Base-by-base conservation (phyloP, 2,329 filamentous ascomycete species). In the Xylariomycetidae sp. region DNA sequence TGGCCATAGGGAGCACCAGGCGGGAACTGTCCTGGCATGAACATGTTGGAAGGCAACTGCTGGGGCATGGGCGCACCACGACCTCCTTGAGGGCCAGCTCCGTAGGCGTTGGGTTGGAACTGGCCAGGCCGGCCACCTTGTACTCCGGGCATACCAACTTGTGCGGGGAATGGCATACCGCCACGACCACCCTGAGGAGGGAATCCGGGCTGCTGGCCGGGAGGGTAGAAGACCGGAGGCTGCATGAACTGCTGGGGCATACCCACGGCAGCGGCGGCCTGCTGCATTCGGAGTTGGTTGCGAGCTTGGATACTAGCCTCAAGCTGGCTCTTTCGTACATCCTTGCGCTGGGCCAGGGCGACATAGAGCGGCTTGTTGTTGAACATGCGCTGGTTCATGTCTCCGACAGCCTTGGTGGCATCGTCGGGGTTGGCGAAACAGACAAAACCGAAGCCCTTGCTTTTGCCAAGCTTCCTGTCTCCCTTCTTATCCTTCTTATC, bases 351-450 rank as follows among this genome's bases (percentile, higher is more conserved):
- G 46, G 92, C 92, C 48, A 98, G 80, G 53, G 92, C 92, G 56
- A 98, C 92, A 61, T 98, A 98, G 41, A 98, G 77, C 37, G 92
- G 92, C 81, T 98, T 98, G 70, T 78, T 79, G 64, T 89, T 85
- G 51, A 97, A 76, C 92, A 98, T 98, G 66, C 92, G 88, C 76
- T 97, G 90, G 76, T 98, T 98, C 88, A 97, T 96, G 68, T 98
- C 92, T 41, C 89, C 88, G 46, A 98, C 90, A 47, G 92, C 92
- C 80, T 97, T 97, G 70, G 90, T 96, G 48, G 92, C 92, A 64
- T 98, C 92, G 56, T 98, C 92, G 41, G 92, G 89, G 76, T 94
- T 97, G 78, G 86, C 92, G 75, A 98, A 98, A 85, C 92, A 98
- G 59, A 98, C 92, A 65, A 98, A 98, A 55, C 92, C 92, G 63